Base-by-base conservation (phyloP, 2,329 filamentous ascomycete species). In the Endocalyx cinctus region DNA sequence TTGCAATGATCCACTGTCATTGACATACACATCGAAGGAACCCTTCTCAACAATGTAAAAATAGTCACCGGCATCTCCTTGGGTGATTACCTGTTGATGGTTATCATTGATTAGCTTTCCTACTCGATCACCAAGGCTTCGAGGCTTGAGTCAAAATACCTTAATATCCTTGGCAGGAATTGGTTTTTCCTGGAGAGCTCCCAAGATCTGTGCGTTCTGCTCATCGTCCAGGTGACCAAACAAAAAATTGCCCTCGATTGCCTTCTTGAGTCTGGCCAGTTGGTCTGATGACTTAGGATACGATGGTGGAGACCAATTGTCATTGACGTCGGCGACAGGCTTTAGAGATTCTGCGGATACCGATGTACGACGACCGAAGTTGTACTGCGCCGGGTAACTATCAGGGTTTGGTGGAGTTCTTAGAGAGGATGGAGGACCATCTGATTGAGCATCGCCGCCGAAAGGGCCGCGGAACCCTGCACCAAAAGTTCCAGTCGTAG, bases 31-130 rank as follows among this genome's bases (percentile, higher is more conserved):
- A 51, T 95, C 87, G 53, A 97, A 97, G 15, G 73, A 72, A 25
- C 92, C 92, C 45, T 82, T 84, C 60, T 98, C 92, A 13, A 97
- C 88, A 17, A 98, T 82, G 60, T 98, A 98, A 66, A 98, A 98
- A 68, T 85, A 97, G 63, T 98, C 92, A 27, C 92, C 92, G 1
- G 89, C 83, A 54, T 97, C 92, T 35, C 92, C 92, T 67, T 98
- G 92, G 31, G 82, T 84, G 47, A 98, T 97, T 38, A 98, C 87
- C 74, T 95, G 74, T 26, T 31, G n/a, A 25, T 2, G 7, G 42
- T 52, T 60, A 36, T 63, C 2, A 12, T 12, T 26, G 22, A 31
- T n/a, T n/a, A n/a, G n/a, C n/a, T n/a, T n/a, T n/a, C n/a, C n/a
- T n/a, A n/a, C n/a, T n/a, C n/a, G n/a, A n/a, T n/a, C n/a, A n/a